Conservation (phyloP, 345 rosid genomes). For the Ricinus communis region DNA sequence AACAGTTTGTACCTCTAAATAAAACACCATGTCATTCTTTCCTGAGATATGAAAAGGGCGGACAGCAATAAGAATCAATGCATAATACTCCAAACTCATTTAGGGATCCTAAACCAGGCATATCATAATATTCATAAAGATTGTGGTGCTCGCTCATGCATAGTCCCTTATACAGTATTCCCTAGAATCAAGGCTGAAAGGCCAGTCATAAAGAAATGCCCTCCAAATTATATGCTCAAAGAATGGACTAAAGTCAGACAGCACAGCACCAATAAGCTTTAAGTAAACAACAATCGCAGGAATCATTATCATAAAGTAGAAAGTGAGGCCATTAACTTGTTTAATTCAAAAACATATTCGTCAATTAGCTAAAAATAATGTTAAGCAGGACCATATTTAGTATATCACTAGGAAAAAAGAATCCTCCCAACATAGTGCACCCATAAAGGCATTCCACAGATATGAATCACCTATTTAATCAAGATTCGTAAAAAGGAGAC, state of each 20-base stretch:
- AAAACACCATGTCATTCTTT: background rate
- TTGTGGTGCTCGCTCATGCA: too few relatives aligned
- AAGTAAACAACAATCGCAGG: background rate
- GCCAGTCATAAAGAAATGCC: too few relatives aligned
- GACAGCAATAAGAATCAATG: background rate
- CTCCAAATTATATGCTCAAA: background rate
- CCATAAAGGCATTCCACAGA: background rate
- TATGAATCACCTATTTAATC: background rate
- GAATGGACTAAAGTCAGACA: background rate
- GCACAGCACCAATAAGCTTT: background rate
- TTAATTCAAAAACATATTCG: background rate
- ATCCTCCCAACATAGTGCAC: background rate
- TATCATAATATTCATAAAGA: too few relatives aligned
- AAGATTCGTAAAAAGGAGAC: background rate
- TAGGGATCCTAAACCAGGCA: background rate
- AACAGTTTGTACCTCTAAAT: background rate
- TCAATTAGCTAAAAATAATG: background rate
- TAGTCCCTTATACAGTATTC: background rate
- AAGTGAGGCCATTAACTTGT: background rate
- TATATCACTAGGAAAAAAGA: background rate
- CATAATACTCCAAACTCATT: background rate
- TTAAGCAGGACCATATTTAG: background rate
- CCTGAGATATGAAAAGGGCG: background rate
- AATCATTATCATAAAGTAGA: background rate
- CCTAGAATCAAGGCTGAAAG: too few relatives aligned